A percentile compares a stretch with the other conserved stretches of the same genome.
These are phyloP conservation scores for Aspergillus olivimuriae DNA, from an alignment of 495 filamentous ascomycete species.

Conservation along the genomic window DNA sequence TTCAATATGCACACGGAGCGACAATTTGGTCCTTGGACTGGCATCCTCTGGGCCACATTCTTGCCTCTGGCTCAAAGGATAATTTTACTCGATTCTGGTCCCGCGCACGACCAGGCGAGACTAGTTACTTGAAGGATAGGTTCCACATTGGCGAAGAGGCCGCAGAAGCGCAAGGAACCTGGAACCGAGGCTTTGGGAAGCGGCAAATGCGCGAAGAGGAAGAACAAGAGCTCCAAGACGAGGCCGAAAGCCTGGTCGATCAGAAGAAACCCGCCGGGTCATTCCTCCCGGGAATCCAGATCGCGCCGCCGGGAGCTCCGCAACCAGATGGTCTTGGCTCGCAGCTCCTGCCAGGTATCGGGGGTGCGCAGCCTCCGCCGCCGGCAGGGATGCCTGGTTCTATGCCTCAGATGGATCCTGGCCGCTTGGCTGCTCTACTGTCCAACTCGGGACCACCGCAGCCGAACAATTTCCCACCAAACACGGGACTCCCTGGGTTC, in stretches of 20 bases:
- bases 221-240: conserved; percentile 87
- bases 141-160: conserved; percentile 93
- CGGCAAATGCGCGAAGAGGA: conserved; percentile 84
- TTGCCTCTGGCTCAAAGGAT: conserved; percentile 98
- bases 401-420: conserved; percentile 50
- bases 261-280: conserved; percentile 62
- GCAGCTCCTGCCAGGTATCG: conserved; percentile 40
- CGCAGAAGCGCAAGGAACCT: conserved; percentile 88
- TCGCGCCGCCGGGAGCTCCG: conserved; percentile 29
- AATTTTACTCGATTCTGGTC: conserved; percentile 96
- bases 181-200: conserved; percentile 72
- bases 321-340: conserved; percentile 30
- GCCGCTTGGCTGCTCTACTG: conserved; percentile 42
- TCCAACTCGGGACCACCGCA: conserved; percentile 35
- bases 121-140: conserved; percentile 73
- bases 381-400: conserved; percentile 42
- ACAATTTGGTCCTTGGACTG: conserved; percentile 96
- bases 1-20: conserved; percentile 84
- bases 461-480: conserved; percentile 19
- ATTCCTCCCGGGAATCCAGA: conserved; percentile 47
- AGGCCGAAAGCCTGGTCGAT: conserved; percentile 87
- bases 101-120: conserved; percentile 78
- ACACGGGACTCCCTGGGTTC: conserved; percentile 28
- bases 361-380: conserved; percentile 42
- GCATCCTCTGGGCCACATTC: conserved; percentile 92